Evolutionary conservation across 441 rosid genomes (phyloP), one percentile per base, ranked within the genome.

Genomic region (Breynia disticha): DNA sequence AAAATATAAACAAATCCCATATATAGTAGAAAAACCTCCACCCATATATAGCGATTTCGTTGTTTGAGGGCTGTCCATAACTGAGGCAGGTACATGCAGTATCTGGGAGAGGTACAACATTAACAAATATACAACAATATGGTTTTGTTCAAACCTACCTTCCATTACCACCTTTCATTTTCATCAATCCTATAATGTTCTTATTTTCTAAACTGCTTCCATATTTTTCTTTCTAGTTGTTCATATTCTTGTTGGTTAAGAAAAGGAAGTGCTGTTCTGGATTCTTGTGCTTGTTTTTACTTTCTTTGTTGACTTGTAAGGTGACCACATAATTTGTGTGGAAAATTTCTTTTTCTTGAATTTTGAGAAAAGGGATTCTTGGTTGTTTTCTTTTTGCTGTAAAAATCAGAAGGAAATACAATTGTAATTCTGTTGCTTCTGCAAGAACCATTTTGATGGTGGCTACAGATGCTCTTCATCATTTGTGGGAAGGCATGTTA

Each of bases 71-170:
- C 10, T 19, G 20, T 42, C 48, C 37, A 2, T 10, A 47, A 43
- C 63, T 22, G 37, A 43, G 73, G 69, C 17, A 64, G 73, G 66
- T 52, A 39, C 59, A 52, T 52, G 59, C 61, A 7, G 5, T 16
- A 39, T 18, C 55, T 54, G 32, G 32, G 32, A 24, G 32, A 24
- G 32, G 32, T 24, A 7, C 32, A 24, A 24, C 32, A 3, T 2
- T 24, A 24, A 24, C 32, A 24, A 24, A 24, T 7, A 24, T 2
- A 24, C 32, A 24, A 24, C 32, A 24, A 24, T 7, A 3, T 7
- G 32, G 32, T n/a, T 24, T 24, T 2, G 32, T 24, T 24, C 32
- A 24, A 24, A 24, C 32, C 32, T 24, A 7, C 32, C 32, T 2
- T 24, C 4, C 7, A 24, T 24, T 24, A 7, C 32, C 7, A 24